Evolutionary conservation across 768 basidiomycete genomes (phyloP).

Genomic region (Ephemerocybe angulata): DNA sequence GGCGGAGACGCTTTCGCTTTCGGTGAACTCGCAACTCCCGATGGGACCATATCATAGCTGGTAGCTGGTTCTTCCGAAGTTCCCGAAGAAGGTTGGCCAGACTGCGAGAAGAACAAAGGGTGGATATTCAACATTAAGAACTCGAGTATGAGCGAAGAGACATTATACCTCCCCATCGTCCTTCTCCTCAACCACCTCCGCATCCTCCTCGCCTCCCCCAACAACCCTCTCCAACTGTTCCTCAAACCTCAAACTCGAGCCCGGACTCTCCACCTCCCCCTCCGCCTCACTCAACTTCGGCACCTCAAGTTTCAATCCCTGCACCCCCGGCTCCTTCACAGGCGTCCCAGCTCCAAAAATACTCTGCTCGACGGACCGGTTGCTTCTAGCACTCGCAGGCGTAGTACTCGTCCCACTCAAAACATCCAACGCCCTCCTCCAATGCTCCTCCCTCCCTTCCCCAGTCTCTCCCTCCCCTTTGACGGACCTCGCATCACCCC

Average conservation of each 20-base stretch:
- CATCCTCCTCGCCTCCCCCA: neutral
- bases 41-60: no score
- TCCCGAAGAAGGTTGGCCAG: no score
- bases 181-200: neutral
- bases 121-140: neutral
- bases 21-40: no score
- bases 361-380: neutral
- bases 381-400: neutral
- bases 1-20: no score
- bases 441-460: conserved; percentile 3
- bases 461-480: neutral
- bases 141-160: no score
- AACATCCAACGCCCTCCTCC: conserved; percentile 6
- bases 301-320: no score
- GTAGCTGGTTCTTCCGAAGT: no score
- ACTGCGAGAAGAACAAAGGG: no score
- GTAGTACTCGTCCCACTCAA: neutral
- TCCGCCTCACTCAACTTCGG: no score
- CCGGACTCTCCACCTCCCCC: no score
- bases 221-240: neutral
- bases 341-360: neutral
- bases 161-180: no score
- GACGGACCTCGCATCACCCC: neutral
- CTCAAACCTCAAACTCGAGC: neutral
- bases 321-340: neutral